Conservation (phyloP, 352 stramenopile genomes). For the Peronospora belbahrii region DNA sequence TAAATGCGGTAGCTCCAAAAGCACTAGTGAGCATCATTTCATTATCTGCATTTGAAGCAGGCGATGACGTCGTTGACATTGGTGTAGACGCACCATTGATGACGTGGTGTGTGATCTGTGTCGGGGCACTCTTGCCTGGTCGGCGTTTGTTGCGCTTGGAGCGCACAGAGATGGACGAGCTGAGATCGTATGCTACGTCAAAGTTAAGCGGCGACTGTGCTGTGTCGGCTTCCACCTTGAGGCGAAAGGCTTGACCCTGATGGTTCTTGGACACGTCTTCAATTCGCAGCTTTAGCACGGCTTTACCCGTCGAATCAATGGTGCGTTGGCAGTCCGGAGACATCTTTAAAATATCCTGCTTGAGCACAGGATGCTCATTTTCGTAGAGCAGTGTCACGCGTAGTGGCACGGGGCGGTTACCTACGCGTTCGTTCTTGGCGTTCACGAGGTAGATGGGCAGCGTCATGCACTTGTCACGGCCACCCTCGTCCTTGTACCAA, state of each 20-base stretch:
- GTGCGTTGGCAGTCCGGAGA: slow-evolving; percentile 77
- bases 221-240: slow-evolving; percentile 89
- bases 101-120: slow-evolving; percentile 67
- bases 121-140: slow-evolving; percentile 37
- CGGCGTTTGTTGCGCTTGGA: slow-evolving; percentile 93
- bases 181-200: slow-evolving; percentile 87
- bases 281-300: slow-evolving; percentile 87
- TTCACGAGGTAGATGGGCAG: slow-evolving; percentile 73
- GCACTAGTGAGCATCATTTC: slow-evolving; percentile 40
- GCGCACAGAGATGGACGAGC: slow-evolving; percentile 87
- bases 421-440: slow-evolving; percentile 69
- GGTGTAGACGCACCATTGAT: slow-evolving; percentile 58
- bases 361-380: slow-evolving; percentile 85
- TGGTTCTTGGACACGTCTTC: slow-evolving; percentile 97
- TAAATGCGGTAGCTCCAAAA: slow-evolving; percentile 41
- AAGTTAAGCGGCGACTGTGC: slow-evolving; percentile 81
- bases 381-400: slow-evolving; percentile 82
- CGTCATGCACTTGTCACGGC: slow-evolving; percentile 81
- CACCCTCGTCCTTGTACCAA: slow-evolving; percentile 84
- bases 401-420: slow-evolving; percentile 65
- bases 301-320: slow-evolving; percentile 79
- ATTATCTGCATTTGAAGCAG: slow-evolving; percentile 59
- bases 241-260: slow-evolving; percentile 89
- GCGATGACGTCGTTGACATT: slow-evolving; percentile 57
- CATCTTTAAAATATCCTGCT: slow-evolving; percentile 93